Evolutionary conservation across 441 rosid species (phyloP).

Genomic region (Corymbia citriodora): DNA sequence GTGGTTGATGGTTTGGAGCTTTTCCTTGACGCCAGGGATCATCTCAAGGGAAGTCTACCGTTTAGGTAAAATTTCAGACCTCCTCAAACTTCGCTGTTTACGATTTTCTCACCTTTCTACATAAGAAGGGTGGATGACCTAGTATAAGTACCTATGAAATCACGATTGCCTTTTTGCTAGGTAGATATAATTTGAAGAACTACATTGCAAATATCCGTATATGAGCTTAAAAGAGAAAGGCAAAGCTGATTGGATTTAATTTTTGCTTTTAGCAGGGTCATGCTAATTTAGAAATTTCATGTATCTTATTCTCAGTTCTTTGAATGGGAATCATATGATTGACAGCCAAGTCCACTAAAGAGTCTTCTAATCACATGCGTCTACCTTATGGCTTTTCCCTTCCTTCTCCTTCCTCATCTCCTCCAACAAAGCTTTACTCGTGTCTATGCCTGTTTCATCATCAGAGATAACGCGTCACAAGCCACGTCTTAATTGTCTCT

Average conservation of each 20-base stretch:
- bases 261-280: neutral
- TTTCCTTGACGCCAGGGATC: neutral
- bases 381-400: slow-evolving; percentile 21
- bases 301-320: neutral
- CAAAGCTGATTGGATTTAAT: neutral
- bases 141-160: neutral
- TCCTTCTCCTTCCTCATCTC: slow-evolving; percentile 53
- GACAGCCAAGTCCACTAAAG: neutral
- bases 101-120: neutral
- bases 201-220: neutral
- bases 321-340: neutral
- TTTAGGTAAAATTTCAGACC: neutral
- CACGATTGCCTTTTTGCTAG: neutral
- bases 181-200: neutral
- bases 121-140: neutral
- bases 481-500: neutral
- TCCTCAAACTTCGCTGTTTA: neutral
- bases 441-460: slow-evolving; percentile 58
- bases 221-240: neutral
- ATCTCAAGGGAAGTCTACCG: neutral
- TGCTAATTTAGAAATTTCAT: neutral
- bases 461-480: neutral
- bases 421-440: slow-evolving; percentile 55
- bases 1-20: neutral
- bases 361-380: neutral